phyloP scores from a whole-genome alignment of 306 rosid species.

The Trichosanthes cucumerina region DNA sequence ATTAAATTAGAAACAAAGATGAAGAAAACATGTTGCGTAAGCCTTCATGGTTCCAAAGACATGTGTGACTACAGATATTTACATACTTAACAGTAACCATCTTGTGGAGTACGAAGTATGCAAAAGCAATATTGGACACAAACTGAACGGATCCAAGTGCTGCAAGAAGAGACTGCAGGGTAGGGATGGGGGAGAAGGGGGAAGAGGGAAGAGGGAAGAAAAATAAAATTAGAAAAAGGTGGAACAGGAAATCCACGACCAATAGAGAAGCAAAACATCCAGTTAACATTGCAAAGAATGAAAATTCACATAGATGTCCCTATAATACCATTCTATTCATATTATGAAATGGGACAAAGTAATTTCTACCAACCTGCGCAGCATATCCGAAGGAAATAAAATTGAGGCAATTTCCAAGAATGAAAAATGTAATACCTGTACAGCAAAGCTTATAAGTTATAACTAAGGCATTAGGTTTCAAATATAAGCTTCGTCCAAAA shows the following conservation, averaged over 20 bases:
- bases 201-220: no score
- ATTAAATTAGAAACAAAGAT: constrained; percentile 9
- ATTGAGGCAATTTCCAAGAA: constrained; percentile 84
- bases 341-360: constrained; percentile 1
- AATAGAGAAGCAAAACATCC: not conserved
- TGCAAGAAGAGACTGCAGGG: constrained; percentile 88
- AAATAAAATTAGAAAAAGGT: constrained; percentile 2
- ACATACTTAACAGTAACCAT: constrained; percentile 90
- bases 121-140: constrained; percentile 91
- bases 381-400: constrained; percentile 94
- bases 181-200: not conserved
- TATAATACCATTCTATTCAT: not conserved
- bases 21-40: constrained; percentile 1
- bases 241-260: constrained; percentile 9
- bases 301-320: not conserved
- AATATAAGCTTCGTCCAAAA: constrained; percentile 10
- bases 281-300: not conserved
- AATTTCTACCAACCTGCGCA: constrained; percentile 63
- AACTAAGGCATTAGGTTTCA: not conserved
- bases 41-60: not conserved
- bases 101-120: constrained; percentile 91
- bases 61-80: not conserved
- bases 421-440: constrained; percentile 74
- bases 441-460: constrained; percentile 10
- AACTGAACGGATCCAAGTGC: constrained; percentile 97